Evolutionary conservation across 441 rosid species (phyloP), one percentile per base, ranked within the genome.

Genomic region (Adansonia rubrostipa): DNA sequence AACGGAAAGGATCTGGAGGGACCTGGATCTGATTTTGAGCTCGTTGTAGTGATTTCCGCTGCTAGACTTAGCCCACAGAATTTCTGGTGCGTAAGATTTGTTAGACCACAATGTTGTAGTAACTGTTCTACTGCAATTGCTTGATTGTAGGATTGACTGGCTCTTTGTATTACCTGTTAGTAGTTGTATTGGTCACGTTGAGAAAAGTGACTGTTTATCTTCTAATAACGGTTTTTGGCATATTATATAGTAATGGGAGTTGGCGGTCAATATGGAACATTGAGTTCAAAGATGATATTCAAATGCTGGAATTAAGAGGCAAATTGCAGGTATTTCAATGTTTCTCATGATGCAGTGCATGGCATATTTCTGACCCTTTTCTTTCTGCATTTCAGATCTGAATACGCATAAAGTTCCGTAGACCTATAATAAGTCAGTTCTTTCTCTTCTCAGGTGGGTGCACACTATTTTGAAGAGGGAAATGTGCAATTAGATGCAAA

Each of bases 381-480:
- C 63, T 54, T 54, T 17, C 48, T n/a, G 62, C 75, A 36, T 36
- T 54, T 9, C 63, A 9, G 47, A 72, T 54, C 33, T 56, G 24
- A n/a, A 56, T 54, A 8, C 7, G 3, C 11, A 10, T 69, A 51
- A 51, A 51, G 74, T 51, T 51, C 10, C 36, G 14, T 56, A 20
- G 42, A 42, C 67, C 24, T 56, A 28, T 19, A 67, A 40, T 68
- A 14, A 54, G 22, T 19, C 22, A 7, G 53, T 56, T 44, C 72
- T 74, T 66, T 64, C 45, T 53, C 44, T 68, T 78, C 36, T 79
- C 84, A 94, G 99, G 99, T 96, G 79, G 95, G 86, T 45, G 98
- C 98, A 51, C 99, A 96, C 85, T 96, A 94, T 85, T 96, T 94
- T 80, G 99, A 96, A 83, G 98, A 96, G 87, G 98, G 99, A 77